Conservation (phyloP, 768 basidiomycete species). For the Naganishia vaughanmartiniae region DNA sequence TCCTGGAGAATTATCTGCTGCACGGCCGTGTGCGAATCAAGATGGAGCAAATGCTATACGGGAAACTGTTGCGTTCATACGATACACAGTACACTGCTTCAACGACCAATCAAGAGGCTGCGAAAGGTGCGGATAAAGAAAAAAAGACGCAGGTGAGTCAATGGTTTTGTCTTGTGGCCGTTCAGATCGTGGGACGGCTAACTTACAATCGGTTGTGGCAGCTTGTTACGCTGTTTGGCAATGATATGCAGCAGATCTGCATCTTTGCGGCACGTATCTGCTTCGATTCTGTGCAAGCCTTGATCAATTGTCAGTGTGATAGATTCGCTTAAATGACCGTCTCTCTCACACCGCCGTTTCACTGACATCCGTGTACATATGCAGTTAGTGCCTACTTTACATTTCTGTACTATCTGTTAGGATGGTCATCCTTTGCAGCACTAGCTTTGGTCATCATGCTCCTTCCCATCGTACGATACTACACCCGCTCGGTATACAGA, state of each 20-base stretch:
- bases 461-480: not conserved
- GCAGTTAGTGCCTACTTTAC: not conserved
- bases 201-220: not conserved
- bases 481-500: not conserved
- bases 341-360: not conserved
- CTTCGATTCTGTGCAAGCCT: not conserved
- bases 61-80: conserved; percentile 1
- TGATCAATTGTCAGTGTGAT: not conserved
- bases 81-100: not conserved
- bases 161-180: not conserved
- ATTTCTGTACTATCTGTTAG: not conserved
- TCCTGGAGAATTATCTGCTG: conserved; percentile 11
- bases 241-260: conserved; percentile 10
- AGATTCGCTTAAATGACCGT: too few species aligned
- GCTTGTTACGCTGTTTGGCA: conserved; percentile 10
- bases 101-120: not conserved
- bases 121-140: too few species aligned
- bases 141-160: not conserved
- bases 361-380: not conserved
- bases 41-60: conserved; percentile 7
- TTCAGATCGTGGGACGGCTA: too few species aligned
- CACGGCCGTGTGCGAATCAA: conserved; percentile 8
- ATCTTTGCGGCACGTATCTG: conserved; percentile 8
- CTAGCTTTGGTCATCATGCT: not conserved
- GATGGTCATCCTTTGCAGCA: conserved; percentile 4